phyloP scores from a whole-genome alignment of 2,329 filamentous ascomycete species.

The Rhynchosporium graminicola region DNA sequence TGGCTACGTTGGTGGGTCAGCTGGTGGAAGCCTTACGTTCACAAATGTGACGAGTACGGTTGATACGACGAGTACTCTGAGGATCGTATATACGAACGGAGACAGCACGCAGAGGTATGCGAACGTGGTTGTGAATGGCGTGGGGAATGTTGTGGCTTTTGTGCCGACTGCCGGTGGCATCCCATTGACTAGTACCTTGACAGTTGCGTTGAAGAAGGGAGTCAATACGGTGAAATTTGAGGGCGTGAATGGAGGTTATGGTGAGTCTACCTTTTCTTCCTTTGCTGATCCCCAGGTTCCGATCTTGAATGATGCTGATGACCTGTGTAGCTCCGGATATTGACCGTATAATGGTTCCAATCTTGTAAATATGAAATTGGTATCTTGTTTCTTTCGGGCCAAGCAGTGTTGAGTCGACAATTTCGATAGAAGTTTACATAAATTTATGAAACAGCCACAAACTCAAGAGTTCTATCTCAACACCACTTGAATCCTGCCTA shows the following conservation, averaged over 20 bases:
- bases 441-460: no score
- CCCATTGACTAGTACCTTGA: conserved; percentile 49
- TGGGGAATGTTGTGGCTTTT: conserved; percentile 53
- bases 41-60: conserved; percentile 47
- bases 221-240: conserved; percentile 52
- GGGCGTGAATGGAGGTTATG: conserved; percentile 44
- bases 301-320: neutral
- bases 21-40: conserved; percentile 51
- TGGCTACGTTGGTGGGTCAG: conserved; percentile 56
- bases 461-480: no score
- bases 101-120: conserved; percentile 55
- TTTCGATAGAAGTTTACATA: no score
- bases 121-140: conserved; percentile 57
- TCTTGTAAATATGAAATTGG: conserved; percentile 34
- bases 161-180: conserved; percentile 49
- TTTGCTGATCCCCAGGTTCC: neutral
- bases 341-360: conserved; percentile 55
- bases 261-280: conserved; percentile 31
- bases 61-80: conserved; percentile 51
- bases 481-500: no score
- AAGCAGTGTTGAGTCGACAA: no score
- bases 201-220: conserved; percentile 50
- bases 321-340: conserved; percentile 49
- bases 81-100: conserved; percentile 58
- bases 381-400: no score